These are phyloP conservation scores for Usnea hakonensis DNA, from an alignment of 495 filamentous ascomycete genomes.

Conservation along the genomic window DNA sequence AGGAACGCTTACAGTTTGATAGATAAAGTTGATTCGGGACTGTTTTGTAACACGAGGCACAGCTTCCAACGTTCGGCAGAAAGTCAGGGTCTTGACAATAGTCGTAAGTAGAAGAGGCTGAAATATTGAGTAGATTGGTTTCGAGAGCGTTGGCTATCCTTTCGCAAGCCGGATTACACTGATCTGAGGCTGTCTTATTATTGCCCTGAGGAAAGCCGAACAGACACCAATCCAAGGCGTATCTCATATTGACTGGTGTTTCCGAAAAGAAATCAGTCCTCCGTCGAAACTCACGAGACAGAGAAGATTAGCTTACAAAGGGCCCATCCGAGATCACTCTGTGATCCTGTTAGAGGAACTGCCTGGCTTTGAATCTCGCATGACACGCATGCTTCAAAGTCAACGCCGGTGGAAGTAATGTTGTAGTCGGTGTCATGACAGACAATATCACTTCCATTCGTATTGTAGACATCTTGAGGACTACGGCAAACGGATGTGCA, in stretches of 20 bases:
- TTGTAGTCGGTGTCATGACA: conserved; percentile 47
- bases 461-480: conserved; percentile 34
- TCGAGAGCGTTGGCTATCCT: conserved; percentile 32
- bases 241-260: conserved; percentile 42
- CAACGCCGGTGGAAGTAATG: conserved; percentile 35
- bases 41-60: conserved; percentile 41
- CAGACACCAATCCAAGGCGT: conserved; percentile 39
- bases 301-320: conserved; percentile 42
- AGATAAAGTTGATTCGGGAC: conserved; percentile 38
- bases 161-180: conserved; percentile 39
- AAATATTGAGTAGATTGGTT: conserved; percentile 21
- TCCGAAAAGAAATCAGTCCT: neutral
- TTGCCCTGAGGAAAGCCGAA: conserved; percentile 33
- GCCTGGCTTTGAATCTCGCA: conserved; percentile 52
- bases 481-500: conserved; percentile 44
- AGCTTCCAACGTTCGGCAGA: conserved; percentile 34
- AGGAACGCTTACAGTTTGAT: conserved; percentile 40
- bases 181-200: conserved; percentile 34
- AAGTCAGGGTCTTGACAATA: conserved; percentile 30
- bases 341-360: conserved; percentile 36
- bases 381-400: conserved; percentile 50
- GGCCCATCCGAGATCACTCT: conserved; percentile 53
- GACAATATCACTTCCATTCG: conserved; percentile 43
- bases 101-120: conserved; percentile 25
- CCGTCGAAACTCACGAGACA: neutral